Evolutionary conservation across 2,329 filamentous ascomycete genomes (phyloP).

Genomic region (Pseudogymnoascus sp.): DNA sequence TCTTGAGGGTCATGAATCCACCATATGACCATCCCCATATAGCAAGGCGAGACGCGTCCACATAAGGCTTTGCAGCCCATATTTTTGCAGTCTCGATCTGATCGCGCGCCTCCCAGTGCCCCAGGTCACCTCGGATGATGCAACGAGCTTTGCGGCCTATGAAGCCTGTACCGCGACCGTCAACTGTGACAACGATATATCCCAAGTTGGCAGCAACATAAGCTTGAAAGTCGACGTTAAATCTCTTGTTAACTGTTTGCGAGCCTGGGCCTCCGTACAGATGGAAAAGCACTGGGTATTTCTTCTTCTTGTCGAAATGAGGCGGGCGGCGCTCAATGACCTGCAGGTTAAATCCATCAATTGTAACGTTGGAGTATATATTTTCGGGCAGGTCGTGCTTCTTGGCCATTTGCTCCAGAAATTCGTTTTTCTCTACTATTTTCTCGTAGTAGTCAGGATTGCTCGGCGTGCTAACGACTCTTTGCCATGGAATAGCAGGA

Average conservation of each 20-base stretch:
- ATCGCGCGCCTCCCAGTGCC: constrained; percentile 75
- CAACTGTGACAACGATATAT: constrained; percentile 91
- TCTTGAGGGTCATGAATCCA: constrained; percentile 91
- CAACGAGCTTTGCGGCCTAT: constrained; percentile 78
- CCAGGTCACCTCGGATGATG: constrained; percentile 73
- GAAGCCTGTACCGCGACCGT: constrained; percentile 87
- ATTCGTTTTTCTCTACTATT: constrained; percentile 68
- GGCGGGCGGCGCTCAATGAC: constrained; percentile 80
- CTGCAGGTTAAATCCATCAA: constrained; percentile 66
- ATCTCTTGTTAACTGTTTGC: constrained; percentile 73
- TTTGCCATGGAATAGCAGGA: constrained; percentile 82
- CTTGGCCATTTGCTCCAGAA: constrained; percentile 58
- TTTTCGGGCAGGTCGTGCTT: constrained; percentile 75
- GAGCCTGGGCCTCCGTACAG: constrained; percentile 94
- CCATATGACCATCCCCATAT: constrained; percentile 99
- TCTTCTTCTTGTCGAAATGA: constrained; percentile 73
- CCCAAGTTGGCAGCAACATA: constrained; percentile 79
- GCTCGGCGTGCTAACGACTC: constrained; percentile 74
- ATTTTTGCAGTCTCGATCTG: constrained; percentile 85
- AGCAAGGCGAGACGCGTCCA: constrained; percentile 72
- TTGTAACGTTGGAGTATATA: constrained; percentile 74
- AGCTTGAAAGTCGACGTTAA: constrained; percentile 79
- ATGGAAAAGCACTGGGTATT: constrained; percentile 90
- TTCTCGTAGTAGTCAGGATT: constrained; percentile 56
- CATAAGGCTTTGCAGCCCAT: constrained; percentile 73